Evolutionary conservation across 192 early-diverging fungal species (phyloP).

Genomic region (Entophlyctis luteolus): DNA sequence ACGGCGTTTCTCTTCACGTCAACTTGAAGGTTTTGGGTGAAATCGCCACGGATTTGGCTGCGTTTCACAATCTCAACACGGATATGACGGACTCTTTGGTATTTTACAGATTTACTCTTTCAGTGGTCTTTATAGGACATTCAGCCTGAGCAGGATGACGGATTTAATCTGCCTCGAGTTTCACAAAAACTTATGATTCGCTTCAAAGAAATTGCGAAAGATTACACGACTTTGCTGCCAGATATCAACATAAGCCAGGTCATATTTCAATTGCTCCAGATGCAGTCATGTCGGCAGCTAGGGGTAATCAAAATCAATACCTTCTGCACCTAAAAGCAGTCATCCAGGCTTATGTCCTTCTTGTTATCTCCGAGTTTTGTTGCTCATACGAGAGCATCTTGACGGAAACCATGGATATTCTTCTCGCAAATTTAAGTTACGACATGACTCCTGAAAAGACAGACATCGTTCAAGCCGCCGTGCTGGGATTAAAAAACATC

Average conservation of each 20-base stretch:
- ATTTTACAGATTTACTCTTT: not conserved
- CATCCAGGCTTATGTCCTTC: slow-evolving; percentile 28
- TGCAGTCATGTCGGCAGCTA: slow-evolving; percentile 29
- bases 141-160: slow-evolving; percentile 49
- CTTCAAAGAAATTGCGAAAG: slow-evolving; percentile 43
- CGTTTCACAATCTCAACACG: slow-evolving; percentile 13
- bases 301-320: slow-evolving; percentile 21
- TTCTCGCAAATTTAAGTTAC: slow-evolving; percentile 38
- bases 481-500: slow-evolving; percentile 48
- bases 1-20: slow-evolving; percentile 33
- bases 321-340: not conserved
- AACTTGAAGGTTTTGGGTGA: slow-evolving; percentile 45
- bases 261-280: slow-evolving; percentile 43
- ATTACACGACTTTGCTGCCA: slow-evolving; percentile 32
- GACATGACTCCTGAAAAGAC: slow-evolving; percentile 41
- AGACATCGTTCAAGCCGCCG: slow-evolving; percentile 43
- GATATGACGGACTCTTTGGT: slow-evolving; percentile 32
- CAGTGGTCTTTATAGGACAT: not conserved
- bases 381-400: slow-evolving; percentile 41
- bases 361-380: slow-evolving; percentile 51
- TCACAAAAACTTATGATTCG: slow-evolving; percentile 49
- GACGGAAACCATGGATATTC: slow-evolving; percentile 34
- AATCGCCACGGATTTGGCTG: slow-evolving; percentile 32
- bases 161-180: slow-evolving; percentile 49
- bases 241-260: slow-evolving; percentile 36